Conservation (phyloP, 306 rosid genomes). For the Fragaria nilgerrensis region DNA sequence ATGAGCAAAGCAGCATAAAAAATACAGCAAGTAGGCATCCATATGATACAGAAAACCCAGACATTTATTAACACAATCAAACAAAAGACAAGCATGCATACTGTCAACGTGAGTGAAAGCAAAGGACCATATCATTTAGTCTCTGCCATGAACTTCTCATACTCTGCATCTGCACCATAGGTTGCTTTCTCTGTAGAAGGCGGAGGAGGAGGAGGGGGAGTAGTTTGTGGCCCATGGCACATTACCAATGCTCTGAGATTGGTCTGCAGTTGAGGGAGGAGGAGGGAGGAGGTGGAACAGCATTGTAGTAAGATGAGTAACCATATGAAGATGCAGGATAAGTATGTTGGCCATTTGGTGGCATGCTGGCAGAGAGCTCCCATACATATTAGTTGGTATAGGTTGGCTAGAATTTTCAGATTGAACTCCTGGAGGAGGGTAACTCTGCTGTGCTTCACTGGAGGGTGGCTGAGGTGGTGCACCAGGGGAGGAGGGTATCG, state of each 20-base stretch:
- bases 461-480: constrained; percentile 70
- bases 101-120: constrained; percentile 28
- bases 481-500: constrained; percentile 94
- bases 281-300: constrained; percentile 89
- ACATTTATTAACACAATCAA: background rate
- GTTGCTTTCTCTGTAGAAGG: constrained; percentile 59
- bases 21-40: constrained; percentile 4
- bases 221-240: constrained; percentile 77
- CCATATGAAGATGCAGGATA: constrained; percentile 77
- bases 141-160: constrained; percentile 98
- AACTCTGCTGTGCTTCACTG: constrained; percentile 70
- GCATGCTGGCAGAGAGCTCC: constrained; percentile 54
- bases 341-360: constrained; percentile 56
- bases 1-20: background rate
- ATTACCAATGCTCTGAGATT: constrained; percentile 53
- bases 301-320: constrained; percentile 70
- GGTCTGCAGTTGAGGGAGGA: constrained; percentile 51
- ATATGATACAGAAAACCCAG: background rate
- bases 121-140: constrained; percentile 60
- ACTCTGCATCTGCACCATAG: constrained; percentile 82
- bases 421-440: constrained; percentile 92
- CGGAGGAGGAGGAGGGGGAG: constrained; percentile 50
- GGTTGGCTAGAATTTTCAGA: constrained; percentile 68
- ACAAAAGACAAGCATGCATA: constrained; percentile 27
- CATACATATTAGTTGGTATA: constrained; percentile 50